Evolutionary conservation across 208 protist genomes (phyloP).

Genomic region (Trypanosoma cruzi): DNA sequence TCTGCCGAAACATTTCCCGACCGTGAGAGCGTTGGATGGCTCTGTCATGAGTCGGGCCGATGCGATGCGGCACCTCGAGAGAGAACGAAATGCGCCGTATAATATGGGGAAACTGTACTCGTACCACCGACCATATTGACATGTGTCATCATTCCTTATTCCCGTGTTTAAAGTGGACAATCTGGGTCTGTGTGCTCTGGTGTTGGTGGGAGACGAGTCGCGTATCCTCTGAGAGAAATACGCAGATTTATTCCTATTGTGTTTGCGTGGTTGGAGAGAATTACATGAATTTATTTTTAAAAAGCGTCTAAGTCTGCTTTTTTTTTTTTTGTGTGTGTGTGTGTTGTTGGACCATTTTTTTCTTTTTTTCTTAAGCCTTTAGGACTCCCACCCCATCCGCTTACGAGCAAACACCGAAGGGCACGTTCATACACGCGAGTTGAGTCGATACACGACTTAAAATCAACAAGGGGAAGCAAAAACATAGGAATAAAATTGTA

Average conservation of each 20-base stretch:
- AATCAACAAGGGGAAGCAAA: neutral
- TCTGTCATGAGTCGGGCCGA: conserved; percentile 11
- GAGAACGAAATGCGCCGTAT: conserved; percentile 36
- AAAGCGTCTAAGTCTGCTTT: neutral
- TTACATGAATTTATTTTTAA: no score
- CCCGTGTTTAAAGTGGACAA: neutral
- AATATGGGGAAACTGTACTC: conserved; percentile 91
- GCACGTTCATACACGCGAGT: neutral
- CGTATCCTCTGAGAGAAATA: neutral
- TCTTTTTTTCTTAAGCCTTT: neutral
- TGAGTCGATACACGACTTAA: neutral
- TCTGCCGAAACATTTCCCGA: conserved; percentile 22
- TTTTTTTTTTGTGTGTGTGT: neutral
- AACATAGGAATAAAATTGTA: neutral
- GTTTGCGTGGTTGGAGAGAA: neutral
- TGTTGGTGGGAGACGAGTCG: neutral
- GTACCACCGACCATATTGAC: conserved; percentile 83
- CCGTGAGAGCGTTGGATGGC: conserved; percentile 1
- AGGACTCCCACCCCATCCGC: neutral
- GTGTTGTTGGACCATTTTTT: neutral
- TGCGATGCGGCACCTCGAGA: conserved; percentile 31
- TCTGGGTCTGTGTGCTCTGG: neutral
- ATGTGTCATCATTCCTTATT: neutral
- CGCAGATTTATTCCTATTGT: neutral
- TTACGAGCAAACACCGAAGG: neutral